phyloP scores from a whole-genome alignment of 495 filamentous ascomycete genomes.

The Annulohypoxylon maeteangense region DNA sequence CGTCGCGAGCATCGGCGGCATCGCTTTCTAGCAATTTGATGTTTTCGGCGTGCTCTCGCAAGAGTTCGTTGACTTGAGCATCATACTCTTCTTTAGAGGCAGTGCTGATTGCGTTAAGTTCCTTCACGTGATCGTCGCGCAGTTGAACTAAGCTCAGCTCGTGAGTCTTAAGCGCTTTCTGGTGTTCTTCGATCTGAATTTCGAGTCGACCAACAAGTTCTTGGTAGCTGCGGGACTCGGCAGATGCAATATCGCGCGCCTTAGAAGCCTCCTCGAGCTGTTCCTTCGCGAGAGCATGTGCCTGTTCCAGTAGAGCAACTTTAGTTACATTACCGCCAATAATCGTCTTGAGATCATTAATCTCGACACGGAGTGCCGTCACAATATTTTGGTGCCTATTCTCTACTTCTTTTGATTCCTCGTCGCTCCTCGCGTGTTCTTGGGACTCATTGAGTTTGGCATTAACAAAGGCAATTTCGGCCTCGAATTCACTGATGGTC shows the following conservation, averaged over 20 bases:
- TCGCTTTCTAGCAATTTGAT: slow-evolving; percentile 73
- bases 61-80: slow-evolving; percentile 55
- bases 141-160: slow-evolving; percentile 59
- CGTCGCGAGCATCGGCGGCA: slow-evolving; percentile 73
- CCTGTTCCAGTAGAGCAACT: slow-evolving; percentile 72
- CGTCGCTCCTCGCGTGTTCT: slow-evolving; percentile 42
- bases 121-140: slow-evolving; percentile 55
- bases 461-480: slow-evolving; percentile 54
- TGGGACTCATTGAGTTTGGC: slow-evolving; percentile 52
- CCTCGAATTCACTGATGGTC: slow-evolving; percentile 78
- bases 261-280: slow-evolving; percentile 64
- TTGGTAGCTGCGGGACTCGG: slow-evolving; percentile 62
- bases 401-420: slow-evolving; percentile 50
- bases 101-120: slow-evolving; percentile 61
- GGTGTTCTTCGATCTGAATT: slow-evolving; percentile 64
- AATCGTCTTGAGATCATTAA: slow-evolving; percentile 80
- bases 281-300: slow-evolving; percentile 67
- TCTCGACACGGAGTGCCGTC: slow-evolving; percentile 72
- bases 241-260: slow-evolving; percentile 56
- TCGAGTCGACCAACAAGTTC: slow-evolving; percentile 67
- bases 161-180: slow-evolving; percentile 60
- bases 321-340: slow-evolving; percentile 70
- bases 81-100: slow-evolving; percentile 55
- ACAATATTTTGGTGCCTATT: slow-evolving; percentile 73
- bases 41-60: slow-evolving; percentile 67